Conservation (phyloP, 2,329 filamentous ascomycete species). For the Lasiodiplodia citricola region DNA sequence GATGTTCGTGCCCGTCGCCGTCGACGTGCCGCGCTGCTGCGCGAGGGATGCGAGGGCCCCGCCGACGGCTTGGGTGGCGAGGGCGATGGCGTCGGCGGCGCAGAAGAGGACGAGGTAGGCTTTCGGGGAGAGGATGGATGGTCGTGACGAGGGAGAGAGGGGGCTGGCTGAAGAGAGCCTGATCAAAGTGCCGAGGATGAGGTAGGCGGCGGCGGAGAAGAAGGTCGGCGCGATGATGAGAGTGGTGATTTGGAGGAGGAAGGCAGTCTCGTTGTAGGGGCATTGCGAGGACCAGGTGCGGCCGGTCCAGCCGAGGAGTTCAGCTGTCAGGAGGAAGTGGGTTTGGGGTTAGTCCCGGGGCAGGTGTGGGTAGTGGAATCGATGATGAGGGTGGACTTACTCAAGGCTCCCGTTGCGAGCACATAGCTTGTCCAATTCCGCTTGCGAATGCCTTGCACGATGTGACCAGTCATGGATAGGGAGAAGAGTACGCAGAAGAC, state of each 20-base stretch:
- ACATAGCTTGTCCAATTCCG: not conserved
- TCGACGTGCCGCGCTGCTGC: conserved; percentile 46
- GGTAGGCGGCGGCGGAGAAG: conserved; percentile 59
- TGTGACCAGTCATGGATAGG: not conserved
- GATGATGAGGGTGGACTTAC: not conserved
- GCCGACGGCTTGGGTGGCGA: conserved; percentile 63
- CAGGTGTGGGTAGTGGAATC: no score
- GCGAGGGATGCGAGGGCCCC: conserved; percentile 63
- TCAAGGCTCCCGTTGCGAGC: not conserved
- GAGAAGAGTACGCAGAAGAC: conserved; percentile 8
- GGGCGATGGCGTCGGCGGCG: conserved; percentile 60
- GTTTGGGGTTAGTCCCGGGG: not conserved
- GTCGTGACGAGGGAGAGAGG: conserved; percentile 51
- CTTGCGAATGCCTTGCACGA: not conserved
- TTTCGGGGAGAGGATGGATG: conserved; percentile 36
- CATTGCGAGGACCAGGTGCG: conserved; percentile 57
- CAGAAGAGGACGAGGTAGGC: conserved; percentile 64
- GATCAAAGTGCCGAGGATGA: conserved; percentile 60
- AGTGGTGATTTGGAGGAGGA: conserved; percentile 57
- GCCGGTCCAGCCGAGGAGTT: conserved; percentile 56
- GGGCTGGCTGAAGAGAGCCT: conserved; percentile 42
- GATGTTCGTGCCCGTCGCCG: conserved; percentile 59
- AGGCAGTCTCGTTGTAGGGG: conserved; percentile 57
- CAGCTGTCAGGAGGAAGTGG: conserved; percentile 34
- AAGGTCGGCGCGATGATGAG: conserved; percentile 54